Conservation (phyloP, 306 rosid species). For the Rubus parviflorus region DNA sequence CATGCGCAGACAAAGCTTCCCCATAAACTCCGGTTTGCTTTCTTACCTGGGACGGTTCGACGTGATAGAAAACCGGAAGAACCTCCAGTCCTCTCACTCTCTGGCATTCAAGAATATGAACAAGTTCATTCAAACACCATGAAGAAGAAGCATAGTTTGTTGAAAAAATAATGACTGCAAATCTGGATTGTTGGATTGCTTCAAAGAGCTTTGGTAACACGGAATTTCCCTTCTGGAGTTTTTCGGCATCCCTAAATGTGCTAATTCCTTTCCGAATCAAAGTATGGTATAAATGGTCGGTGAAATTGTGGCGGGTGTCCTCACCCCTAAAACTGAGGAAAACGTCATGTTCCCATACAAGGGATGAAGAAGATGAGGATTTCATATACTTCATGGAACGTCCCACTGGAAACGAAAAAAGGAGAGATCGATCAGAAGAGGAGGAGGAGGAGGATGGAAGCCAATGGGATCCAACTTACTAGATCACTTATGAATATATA, state of each 20-base stretch:
- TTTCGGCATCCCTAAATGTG: neutral
- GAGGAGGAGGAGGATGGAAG: too few species aligned
- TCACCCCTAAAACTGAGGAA: neutral
- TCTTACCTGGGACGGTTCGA: neutral
- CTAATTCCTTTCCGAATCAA: neutral
- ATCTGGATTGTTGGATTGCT: neutral
- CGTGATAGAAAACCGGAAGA: conserved; percentile 3
- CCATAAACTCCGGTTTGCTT: neutral
- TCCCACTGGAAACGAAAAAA: too few species aligned
- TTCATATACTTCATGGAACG: too few species aligned
- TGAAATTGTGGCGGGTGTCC: neutral
- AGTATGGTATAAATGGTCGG: neutral
- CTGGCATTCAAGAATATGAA: neutral
- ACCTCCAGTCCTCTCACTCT: neutral
- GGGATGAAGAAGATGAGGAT: neutral
- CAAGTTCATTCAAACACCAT: neutral
- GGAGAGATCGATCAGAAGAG: too few species aligned
- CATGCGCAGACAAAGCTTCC: neutral
- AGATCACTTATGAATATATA: too few species aligned
- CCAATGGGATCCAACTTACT: too few species aligned
- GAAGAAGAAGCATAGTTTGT: neutral
- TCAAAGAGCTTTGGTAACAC: neutral
- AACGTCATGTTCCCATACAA: neutral
- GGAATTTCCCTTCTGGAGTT: neutral
- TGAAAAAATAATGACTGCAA: neutral